Base-by-base conservation (phyloP, 371 early-diverging fungal genomes). In the Rhizopus arrhizus region DNA sequence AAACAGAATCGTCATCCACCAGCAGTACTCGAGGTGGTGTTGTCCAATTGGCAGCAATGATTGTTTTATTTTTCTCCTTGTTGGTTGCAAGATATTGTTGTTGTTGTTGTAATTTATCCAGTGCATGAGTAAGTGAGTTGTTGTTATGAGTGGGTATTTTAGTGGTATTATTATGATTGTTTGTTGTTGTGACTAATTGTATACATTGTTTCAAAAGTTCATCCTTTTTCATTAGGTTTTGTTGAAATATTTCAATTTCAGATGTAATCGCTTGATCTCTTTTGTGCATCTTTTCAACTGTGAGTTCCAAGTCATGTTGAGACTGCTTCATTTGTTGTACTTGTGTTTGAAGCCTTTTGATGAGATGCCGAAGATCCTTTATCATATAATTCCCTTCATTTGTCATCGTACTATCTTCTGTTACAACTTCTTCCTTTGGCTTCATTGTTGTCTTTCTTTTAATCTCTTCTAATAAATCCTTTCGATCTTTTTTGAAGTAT, bases 1-100 rank as follows among this genome's bases (percentile, higher is more conserved):
- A 86, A 5, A 82, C 84, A 22, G 82, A 83, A 65, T 92, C 90
- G 60, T 92, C 92, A 51, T 92, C 92, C 3, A 92, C 92, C 10
- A 92, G 67, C 13, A 92, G 67, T 8, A 92, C 87, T 52, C 82
- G 82, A 12, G 89, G 89, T 29, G 89, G 85, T 40, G 82, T 84
- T 10, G 82, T 75, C 90, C 90, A 88, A 51, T 72, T 75, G 34
- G 53, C 61, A 12, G 22, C 29, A 10, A 22, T 7, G 73, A 74
- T 8, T 61, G 56, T 7, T 56, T 61, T 53, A 62, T 62, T 10
- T 66, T 58, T 43, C 59, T 66, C 41, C 55, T 48, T 48, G 9
- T 48, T 48, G 15, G 29, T 48, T 48, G 48, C 48, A 48, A 48
- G 48, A 48, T 29, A 48, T 6, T 48, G 48, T 29, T 48, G 48